These are phyloP conservation scores for Ilyonectria robusta DNA, from an alignment of 2,329 filamentous ascomycete genomes.

Conservation along the genomic window DNA sequence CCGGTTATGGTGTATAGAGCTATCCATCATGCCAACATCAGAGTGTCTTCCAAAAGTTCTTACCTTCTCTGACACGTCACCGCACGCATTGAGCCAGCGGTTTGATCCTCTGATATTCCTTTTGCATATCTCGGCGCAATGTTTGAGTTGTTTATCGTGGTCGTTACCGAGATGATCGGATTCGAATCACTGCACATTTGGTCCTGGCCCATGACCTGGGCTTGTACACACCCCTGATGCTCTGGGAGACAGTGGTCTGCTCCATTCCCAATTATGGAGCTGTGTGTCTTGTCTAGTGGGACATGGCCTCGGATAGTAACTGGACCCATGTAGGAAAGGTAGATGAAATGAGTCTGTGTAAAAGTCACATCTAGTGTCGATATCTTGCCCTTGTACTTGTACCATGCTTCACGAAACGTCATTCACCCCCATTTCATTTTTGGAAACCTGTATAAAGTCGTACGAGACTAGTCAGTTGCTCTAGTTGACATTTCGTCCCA, in stretches of 20 bases:
- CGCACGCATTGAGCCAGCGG: constrained; percentile 39
- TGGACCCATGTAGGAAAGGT: constrained; percentile 40
- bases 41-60: constrained; percentile 34
- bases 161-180: constrained; percentile 42
- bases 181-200: constrained; percentile 42
- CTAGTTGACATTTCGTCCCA: constrained; percentile 59
- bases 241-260: constrained; percentile 33
- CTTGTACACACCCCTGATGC: constrained; percentile 32
- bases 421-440: constrained; percentile 1
- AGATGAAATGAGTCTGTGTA: constrained; percentile 44
- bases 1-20: constrained; percentile 52
- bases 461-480: not conserved
- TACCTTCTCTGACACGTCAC: constrained; percentile 32
- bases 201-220: constrained; percentile 33
- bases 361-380: constrained; percentile 23
- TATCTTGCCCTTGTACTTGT: not conserved
- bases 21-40: constrained; percentile 12
- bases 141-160: constrained; percentile 44
- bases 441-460: not conserved
- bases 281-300: constrained; percentile 41
- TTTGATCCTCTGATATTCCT: constrained; percentile 40
- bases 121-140: constrained; percentile 54
- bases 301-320: constrained; percentile 37
- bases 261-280: constrained; percentile 36
- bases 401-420: constrained; percentile 6